Percentiles rank a stretch among this genome's conserved stretches.
These are phyloP conservation scores for Brettanomyces nanus DNA, from an alignment of 805 yeast genomes.

Conservation along the genomic window DNA sequence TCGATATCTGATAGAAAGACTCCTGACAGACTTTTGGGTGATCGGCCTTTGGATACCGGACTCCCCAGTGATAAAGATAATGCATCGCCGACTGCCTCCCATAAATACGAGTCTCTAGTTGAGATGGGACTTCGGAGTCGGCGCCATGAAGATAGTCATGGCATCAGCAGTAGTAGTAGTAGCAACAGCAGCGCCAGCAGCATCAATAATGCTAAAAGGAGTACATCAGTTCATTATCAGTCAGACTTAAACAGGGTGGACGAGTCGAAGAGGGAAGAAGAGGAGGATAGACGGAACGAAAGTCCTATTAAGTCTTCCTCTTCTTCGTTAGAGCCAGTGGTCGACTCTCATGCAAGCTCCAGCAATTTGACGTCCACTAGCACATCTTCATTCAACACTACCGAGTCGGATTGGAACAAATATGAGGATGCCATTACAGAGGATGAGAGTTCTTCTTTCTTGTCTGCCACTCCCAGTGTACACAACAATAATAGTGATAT, in stretches of 20 bases:
- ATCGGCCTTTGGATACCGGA: too few species aligned
- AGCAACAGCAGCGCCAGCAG: background rate
- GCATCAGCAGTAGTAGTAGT: background rate
- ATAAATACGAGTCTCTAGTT: background rate
- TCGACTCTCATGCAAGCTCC: background rate
- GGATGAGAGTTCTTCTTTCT: background rate
- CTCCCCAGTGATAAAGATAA: background rate
- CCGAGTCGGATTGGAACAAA: background rate
- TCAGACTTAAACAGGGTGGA: background rate
- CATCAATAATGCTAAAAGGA: background rate
- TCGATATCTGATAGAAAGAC: background rate
- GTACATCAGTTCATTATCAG: background rate
- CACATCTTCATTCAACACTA: background rate
- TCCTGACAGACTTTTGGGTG: background rate
- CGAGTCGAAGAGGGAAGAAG: conserved; percentile 3
- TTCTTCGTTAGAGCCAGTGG: background rate
- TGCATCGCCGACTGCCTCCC: background rate
- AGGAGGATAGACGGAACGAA: background rate
- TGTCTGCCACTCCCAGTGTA: background rate
- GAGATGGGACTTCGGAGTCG: conserved; percentile 1
- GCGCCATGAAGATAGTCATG: background rate
- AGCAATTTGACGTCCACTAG: background rate
- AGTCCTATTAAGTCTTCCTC: background rate
- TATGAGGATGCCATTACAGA: conserved; percentile 3
- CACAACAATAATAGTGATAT: background rate